Percentiles rank a stretch among this genome's conserved stretches.
phyloP scores from a whole-genome alignment of 2,329 filamentous ascomycete species.

The Colletotrichum acutatum region DNA sequence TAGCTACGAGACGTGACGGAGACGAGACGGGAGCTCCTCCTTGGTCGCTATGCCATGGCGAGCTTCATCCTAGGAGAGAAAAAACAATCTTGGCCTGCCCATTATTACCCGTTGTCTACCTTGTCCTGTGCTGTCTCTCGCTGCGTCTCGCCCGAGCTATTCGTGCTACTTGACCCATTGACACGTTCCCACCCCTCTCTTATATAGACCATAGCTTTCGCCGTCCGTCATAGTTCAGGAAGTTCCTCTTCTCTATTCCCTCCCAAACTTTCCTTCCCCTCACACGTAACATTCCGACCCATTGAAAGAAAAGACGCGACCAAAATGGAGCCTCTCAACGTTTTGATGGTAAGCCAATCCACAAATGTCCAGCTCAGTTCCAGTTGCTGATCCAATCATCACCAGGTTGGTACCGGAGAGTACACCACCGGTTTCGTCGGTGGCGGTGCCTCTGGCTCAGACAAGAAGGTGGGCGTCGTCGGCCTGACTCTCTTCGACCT shows the following conservation, averaged over 20 bases:
- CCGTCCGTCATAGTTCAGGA: not conserved
- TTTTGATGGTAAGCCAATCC: conserved; percentile 69
- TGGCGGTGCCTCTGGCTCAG: conserved; percentile 82
- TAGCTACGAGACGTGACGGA: conserved; percentile 11
- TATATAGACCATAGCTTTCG: conserved; percentile 23
- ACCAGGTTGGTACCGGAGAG: conserved; percentile 87
- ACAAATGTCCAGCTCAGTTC: not conserved
- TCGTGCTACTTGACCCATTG: conserved; percentile 7
- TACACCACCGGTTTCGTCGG: conserved; percentile 97
- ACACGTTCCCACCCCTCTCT: conserved; percentile 1
- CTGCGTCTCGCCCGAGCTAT: conserved; percentile 17
- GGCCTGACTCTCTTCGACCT: conserved; percentile 91
- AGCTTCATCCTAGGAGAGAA: conserved; percentile 20
- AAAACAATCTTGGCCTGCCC: conserved; percentile 5
- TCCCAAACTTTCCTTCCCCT: not conserved
- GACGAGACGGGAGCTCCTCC: conserved; percentile 16
- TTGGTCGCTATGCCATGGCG: not conserved
- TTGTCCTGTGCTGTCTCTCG: conserved; percentile 2
- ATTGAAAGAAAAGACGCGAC: conserved; percentile 24
- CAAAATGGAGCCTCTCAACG: conserved; percentile 70
- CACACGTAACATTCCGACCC: not conserved
- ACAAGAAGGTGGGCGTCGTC: conserved; percentile 97
- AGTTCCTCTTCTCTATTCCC: conserved; percentile 3
- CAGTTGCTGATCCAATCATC: conserved; percentile 33
- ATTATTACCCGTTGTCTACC: conserved; percentile 1